Conservation (phyloP, 352 stramenopile genomes). For the Stramenopiles sp. region DNA sequence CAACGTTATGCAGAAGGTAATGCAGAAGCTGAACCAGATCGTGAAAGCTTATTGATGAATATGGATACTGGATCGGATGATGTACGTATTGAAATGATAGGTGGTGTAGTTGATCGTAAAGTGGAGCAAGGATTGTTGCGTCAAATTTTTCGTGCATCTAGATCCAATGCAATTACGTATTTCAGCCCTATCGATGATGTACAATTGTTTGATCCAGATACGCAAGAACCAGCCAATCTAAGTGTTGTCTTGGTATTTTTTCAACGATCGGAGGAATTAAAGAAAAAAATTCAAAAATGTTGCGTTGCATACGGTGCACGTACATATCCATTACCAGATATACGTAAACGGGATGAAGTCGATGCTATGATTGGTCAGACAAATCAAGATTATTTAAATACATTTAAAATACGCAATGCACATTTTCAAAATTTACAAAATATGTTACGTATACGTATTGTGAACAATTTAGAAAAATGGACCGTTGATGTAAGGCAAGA, state of each 20-base stretch:
- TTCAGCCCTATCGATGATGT: constrained; percentile 80
- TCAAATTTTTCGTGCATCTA: constrained; percentile 93
- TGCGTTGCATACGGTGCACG: constrained; percentile 90
- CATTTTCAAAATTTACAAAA: neutral
- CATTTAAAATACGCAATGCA: neutral
- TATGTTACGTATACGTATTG: neutral
- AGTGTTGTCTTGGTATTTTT: constrained; percentile 39
- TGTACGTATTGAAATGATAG: constrained; percentile 77
- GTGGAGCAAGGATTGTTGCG: constrained; percentile 85
- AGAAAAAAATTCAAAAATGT: constrained; percentile 93
- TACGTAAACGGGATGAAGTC: constrained; percentile 67
- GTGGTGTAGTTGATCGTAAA: constrained; percentile 71
- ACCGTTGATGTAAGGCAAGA: neutral
- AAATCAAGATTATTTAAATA: neutral
- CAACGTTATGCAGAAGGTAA: constrained; percentile 42
- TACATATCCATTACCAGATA: constrained; percentile 77
- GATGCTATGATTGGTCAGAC: constrained; percentile 15
- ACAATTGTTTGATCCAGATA: constrained; percentile 57
- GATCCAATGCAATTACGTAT: constrained; percentile 92
- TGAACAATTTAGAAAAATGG: neutral
- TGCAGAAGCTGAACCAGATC: constrained; percentile 9
- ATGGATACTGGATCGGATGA: constrained; percentile 19
- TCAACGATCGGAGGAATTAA: constrained; percentile 88
- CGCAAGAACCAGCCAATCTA: constrained; percentile 48
- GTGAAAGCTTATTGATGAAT: neutral